These are phyloP conservation scores for Podospora comata DNA, from an alignment of 495 filamentous ascomycete genomes.

Conservation along the genomic window DNA sequence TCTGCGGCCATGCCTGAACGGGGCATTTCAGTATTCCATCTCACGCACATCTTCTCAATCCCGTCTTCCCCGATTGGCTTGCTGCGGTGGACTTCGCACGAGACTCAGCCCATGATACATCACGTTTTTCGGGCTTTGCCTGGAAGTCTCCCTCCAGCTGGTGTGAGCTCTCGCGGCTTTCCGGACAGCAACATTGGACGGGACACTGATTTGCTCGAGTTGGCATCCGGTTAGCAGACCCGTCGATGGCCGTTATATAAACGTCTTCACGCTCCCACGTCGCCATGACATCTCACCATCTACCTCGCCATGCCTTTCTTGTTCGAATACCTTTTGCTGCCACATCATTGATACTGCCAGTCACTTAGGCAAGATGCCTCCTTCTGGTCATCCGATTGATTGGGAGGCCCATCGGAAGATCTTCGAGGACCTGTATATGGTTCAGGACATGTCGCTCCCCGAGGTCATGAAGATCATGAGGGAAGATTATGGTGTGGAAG, in stretches of 20 bases:
- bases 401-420: constrained; percentile 21
- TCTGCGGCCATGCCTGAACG: neutral
- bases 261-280: neutral
- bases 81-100: neutral
- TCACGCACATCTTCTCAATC: neutral
- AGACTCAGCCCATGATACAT: neutral
- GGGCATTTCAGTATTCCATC: neutral
- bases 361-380: constrained; percentile 8
- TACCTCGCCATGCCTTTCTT: neutral
- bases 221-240: neutral
- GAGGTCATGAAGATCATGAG: constrained; percentile 30
- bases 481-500: constrained; percentile 18
- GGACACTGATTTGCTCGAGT: neutral
- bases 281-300: neutral
- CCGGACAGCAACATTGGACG: neutral
- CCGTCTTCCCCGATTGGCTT: neutral
- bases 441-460: constrained; percentile 13
- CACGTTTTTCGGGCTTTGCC: neutral
- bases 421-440: constrained; percentile 29
- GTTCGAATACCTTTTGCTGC: neutral
- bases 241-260: neutral
- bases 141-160: neutral
- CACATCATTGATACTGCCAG: neutral
- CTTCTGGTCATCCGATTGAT: constrained; percentile 4
- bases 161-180: neutral